Evolutionary conservation across 306 rosid genomes (phyloP), one percentile per base, ranked within the genome.

Genomic region (Sesbania bispinosa): DNA sequence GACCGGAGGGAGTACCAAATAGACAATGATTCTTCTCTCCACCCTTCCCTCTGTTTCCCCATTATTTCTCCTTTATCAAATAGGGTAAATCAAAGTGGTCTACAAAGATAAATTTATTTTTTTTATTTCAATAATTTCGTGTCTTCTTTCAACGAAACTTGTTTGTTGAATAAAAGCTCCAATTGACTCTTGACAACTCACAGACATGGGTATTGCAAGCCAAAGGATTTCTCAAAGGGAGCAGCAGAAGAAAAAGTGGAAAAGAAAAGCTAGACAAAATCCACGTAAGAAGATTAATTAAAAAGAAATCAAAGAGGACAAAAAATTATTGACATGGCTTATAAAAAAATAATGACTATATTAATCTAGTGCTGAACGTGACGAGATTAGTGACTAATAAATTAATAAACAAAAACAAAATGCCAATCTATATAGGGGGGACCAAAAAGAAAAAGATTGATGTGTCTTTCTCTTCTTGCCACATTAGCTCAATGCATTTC

Each of bases 401-500:
- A 66, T 10, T 29, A 46, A 47, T 47, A 46, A 4, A 3, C 14
- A 2, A 0, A 6, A 50, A 2, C 0, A 48, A n/a, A n/a, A 45
- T 27, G 57, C 57, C 10, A 65, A 58, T 54, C 33, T 13, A 10
- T 20, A 73, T 8, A 55, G 58, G 47, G 9, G 19, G 32, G 2
- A 61, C 9, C 5, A 23, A 64, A 58, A 39, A 8, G 13, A 32
- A 70, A 65, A 57, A 42, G 21, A 50, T 32, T 2, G 51, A 35
- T 38, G 58, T 27, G 67, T 10, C 26, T 67, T 47, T 60, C 61
- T 32, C 2, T 14, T 24, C 3, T 3, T 45, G 72, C 77, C 88
- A 64, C 32, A 39, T 83, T 78, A 39, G 68, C 76, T 46, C n/a
- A 68, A 13, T 18, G 5, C 57, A 53, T 67, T 58, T 3, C 45